Evolutionary conservation across 305 asterid genomes (phyloP).

Genomic region (Fraxinus albicans): DNA sequence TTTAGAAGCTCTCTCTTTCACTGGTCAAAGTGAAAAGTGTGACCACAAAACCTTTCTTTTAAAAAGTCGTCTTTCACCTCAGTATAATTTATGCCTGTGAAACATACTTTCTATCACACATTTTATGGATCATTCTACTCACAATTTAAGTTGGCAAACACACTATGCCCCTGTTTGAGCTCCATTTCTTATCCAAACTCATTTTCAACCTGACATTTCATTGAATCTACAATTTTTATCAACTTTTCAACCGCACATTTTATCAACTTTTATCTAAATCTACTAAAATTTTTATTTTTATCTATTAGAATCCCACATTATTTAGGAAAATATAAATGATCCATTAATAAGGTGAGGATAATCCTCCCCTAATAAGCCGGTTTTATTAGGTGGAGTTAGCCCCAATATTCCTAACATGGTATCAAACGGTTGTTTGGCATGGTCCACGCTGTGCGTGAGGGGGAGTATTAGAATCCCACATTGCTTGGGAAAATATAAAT

Average conservation of each 20-base stretch:
- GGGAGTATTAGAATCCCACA: too few relatives aligned
- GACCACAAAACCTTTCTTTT: background rate
- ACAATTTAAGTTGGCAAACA: background rate
- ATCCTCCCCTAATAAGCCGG: too few relatives aligned
- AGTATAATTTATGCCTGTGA: background rate
- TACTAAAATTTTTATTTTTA: background rate
- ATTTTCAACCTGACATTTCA: background rate
- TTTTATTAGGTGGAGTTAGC: too few relatives aligned
- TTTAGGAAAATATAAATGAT: too few relatives aligned
- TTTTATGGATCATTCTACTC: background rate
- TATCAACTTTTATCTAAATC: background rate
- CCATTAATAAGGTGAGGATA: too few relatives aligned
- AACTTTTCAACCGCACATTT: background rate
- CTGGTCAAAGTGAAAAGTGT: background rate
- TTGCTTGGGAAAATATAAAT: too few relatives aligned
- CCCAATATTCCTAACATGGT: too few relatives aligned
- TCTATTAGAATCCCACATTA: too few relatives aligned
- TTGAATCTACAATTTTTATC: background rate
- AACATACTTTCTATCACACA: background rate
- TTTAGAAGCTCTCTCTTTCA: background rate
- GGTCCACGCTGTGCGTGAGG: too few relatives aligned
- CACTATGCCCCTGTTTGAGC: background rate
- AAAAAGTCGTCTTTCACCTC: background rate
- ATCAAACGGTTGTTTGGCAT: too few relatives aligned
- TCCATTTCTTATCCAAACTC: background rate